Base-by-base conservation (phyloP, 2,329 filamentous ascomycete species). In the Endothia cerciana region DNA sequence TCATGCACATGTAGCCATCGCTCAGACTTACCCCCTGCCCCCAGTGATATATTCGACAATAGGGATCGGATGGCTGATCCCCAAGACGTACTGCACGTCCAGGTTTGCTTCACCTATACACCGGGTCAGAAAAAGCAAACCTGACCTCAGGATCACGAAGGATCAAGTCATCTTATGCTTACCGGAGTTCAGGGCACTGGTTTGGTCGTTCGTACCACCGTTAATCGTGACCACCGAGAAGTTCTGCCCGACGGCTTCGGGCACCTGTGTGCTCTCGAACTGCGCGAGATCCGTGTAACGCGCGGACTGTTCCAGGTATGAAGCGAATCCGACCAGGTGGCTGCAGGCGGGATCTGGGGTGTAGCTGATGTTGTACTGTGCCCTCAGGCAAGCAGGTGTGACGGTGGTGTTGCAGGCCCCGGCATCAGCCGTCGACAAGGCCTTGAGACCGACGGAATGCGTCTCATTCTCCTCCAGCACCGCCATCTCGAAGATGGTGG, bases 141-240 rank as follows among this genome's bases (percentile, higher is more conserved):
- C 47, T 49, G 25, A 59, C 17, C 40, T 10, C 22, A 25, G 7
- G 17, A 2, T 19, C 8, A 25, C 8, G 11, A 17, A 15, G 6
- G 19, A 7, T 8, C 43, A 40, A 13, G 1, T 8, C 10, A 8
- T 10, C 1, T 1, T 22, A n/a, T 4, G 59, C 74, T 66, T 68
- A 75, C 74, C 70, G 58, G 73, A 76, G 70, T 79, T 76, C 2
- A 73, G 71, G 1, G 71, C 69, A 8, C 81, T 76, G 70, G 72
- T 71, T 70, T 86, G 82, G 7, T 81, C 77, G 65, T 86, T 81
- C 5, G 81, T 71, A 0, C 86, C 88, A 15, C 82, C 81, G 65
- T 87, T 86, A 68, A 90, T 83, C 17, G 81, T 80, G 15, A 82
- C 74, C 13, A 86, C 82, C 2, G 81, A 81, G 74, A 90, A 90